phyloP scores from a whole-genome alignment of 1,284 basidiomycete species.

The Heterobasidion parviporum region DNA sequence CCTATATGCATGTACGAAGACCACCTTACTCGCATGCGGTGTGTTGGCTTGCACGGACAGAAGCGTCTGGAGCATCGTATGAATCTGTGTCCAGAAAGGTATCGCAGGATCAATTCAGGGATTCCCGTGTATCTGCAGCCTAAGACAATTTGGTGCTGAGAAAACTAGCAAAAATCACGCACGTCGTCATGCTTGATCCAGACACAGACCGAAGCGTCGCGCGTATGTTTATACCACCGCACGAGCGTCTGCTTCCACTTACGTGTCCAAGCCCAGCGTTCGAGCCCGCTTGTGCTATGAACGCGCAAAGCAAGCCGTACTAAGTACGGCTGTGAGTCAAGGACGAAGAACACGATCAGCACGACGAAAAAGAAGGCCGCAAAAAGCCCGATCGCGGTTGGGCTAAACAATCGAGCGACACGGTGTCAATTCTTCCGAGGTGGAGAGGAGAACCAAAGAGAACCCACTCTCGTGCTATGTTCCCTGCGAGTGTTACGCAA shows the following conservation, averaged over 20 bases:
- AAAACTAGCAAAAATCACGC: background rate
- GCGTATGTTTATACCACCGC: constrained; percentile 38
- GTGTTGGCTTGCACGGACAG: constrained; percentile 10
- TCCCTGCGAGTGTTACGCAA: constrained; percentile 37
- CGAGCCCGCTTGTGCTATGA: constrained; percentile 6
- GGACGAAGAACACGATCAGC: constrained; percentile 3
- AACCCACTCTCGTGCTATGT: constrained; percentile 48
- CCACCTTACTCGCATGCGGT: constrained; percentile 5
- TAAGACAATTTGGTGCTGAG: background rate
- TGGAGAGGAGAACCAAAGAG: background rate
- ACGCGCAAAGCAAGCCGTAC: constrained; percentile 4
- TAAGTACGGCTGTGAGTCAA: constrained; percentile 8
- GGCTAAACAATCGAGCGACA: constrained; percentile 21
- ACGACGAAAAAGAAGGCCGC: constrained; percentile 8
- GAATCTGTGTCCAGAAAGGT: constrained; percentile 1
- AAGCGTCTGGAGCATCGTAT: constrained; percentile 11
- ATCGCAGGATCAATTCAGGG: too few species aligned
- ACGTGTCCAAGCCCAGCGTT: constrained; percentile 22
- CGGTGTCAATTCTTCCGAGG: too few species aligned
- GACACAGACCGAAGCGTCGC: constrained; percentile 51
- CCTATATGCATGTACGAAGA: constrained; percentile 13
- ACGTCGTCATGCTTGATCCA: constrained; percentile 54
- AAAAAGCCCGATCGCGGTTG: constrained; percentile 9
- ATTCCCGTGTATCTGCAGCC: too few species aligned
- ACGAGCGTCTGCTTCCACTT: constrained; percentile 33